Evolutionary conservation across 192 early-diverging fungal species (phyloP).

Genomic region (Cetraspora pellucida): DNA sequence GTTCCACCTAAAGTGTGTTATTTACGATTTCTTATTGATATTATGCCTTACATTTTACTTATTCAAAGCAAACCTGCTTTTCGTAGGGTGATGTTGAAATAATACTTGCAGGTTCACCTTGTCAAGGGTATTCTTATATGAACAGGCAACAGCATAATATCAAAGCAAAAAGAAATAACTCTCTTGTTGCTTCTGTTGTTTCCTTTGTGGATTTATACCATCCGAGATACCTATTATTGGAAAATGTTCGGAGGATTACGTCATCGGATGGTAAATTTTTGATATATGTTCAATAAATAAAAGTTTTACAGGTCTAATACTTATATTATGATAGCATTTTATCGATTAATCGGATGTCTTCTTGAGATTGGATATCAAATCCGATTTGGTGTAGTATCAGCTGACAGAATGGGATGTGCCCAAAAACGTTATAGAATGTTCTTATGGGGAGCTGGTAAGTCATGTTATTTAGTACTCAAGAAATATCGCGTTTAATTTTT

Average conservation of each 20-base stretch:
- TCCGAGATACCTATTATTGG: conserved; percentile 36
- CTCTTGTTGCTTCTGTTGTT: conserved; percentile 33
- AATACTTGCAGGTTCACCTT: conserved; percentile 40
- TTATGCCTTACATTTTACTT: background rate
- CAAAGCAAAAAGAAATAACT: conserved; percentile 27
- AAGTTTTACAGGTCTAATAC: background rate
- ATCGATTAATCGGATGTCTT: conserved; percentile 28
- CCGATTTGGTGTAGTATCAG: conserved; percentile 32
- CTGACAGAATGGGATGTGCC: conserved; percentile 25
- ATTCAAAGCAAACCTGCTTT: background rate
- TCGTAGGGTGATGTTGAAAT: conserved; percentile 40
- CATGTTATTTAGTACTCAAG: background rate
- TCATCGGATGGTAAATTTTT: background rate
- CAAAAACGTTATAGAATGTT: conserved; percentile 34
- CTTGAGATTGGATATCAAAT: conserved; percentile 38
- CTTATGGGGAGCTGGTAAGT: conserved; percentile 40
- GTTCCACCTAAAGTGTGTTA: conserved; percentile 19
- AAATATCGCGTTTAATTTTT: background rate
- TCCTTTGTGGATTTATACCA: conserved; percentile 38
- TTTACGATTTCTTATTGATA: background rate
- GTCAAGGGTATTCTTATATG: conserved; percentile 37
- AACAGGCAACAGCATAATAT: conserved; percentile 19
- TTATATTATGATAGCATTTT: conserved; percentile 10
- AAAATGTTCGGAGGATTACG: conserved; percentile 35
- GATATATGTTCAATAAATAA: background rate